Conservation (phyloP, 2,329 filamentous ascomycete species). For the Penicillium fuscoglaucum region DNA sequence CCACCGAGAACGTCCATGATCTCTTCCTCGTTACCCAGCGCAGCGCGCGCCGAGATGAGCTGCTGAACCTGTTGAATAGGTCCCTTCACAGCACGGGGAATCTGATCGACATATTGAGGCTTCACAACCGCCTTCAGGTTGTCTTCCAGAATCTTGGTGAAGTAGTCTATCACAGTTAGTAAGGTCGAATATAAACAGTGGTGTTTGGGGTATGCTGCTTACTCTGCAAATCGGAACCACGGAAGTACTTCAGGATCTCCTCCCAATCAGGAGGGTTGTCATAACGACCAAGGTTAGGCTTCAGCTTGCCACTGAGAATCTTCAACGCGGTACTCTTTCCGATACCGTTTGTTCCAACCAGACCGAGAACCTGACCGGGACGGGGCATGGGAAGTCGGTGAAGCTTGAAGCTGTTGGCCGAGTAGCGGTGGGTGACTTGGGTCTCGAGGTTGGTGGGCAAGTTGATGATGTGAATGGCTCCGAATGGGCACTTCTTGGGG, state of each 20-base stretch:
- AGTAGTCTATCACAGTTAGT: conserved; percentile 69
- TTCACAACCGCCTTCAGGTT: conserved; percentile 97
- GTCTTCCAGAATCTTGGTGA: conserved; percentile 96
- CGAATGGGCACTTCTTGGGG: conserved; percentile 98
- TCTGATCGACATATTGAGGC: conserved; percentile 98
- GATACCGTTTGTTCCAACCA: conserved; percentile 99
- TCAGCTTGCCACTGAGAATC: conserved; percentile 96
- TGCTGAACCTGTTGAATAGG: conserved; percentile 75
- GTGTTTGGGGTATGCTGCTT: conserved; percentile 39
- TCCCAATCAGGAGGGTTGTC: conserved; percentile 99
- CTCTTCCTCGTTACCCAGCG: conserved; percentile 77
- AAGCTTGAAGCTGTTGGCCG: conserved; percentile 99
- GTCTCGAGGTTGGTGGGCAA: conserved; percentile 98
- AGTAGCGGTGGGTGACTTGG: conserved; percentile 97
- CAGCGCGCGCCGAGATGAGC: conserved; percentile 72
- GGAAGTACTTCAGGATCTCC: conserved; percentile 97
- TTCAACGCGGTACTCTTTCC: conserved; percentile 99
- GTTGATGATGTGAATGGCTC: conserved; percentile 99
- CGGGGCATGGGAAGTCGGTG: conserved; percentile 94
- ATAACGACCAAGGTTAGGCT: conserved; percentile 92
- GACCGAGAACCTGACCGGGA: conserved; percentile 89
- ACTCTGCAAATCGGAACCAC: conserved; percentile 97
- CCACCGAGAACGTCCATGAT: conserved; percentile 75
- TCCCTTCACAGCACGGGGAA: conserved; percentile 86
- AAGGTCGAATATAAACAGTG: not conserved